These are phyloP conservation scores for Penicillium waksmanii DNA, from an alignment of 495 filamentous ascomycete species.

Conservation along the genomic window DNA sequence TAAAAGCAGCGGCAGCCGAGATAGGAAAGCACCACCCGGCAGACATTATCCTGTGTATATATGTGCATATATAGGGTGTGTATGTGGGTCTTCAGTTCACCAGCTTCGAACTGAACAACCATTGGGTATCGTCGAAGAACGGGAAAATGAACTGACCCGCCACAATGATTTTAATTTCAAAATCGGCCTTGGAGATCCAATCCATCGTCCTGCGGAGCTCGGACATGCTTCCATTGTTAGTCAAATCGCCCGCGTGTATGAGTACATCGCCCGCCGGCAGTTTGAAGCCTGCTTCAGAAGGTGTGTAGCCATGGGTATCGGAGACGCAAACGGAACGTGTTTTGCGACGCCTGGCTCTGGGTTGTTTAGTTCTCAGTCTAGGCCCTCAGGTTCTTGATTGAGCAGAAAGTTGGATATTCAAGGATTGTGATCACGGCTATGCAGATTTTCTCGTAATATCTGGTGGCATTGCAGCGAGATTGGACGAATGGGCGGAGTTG, in stretches of 20 bases:
- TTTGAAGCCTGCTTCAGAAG: conserved; percentile 53
- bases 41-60: too few relatives aligned
- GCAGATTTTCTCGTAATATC: conserved; percentile 2
- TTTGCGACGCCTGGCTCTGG: conserved; percentile 40
- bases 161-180: conserved; percentile 60
- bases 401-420: too few relatives aligned
- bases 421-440: conserved; percentile 5
- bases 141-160: conserved; percentile 48
- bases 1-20: too few relatives aligned
- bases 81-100: background rate
- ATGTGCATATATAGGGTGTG: conserved; percentile 3
- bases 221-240: conserved; percentile 56
- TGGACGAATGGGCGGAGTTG: conserved; percentile 13
- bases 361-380: conserved; percentile 3
- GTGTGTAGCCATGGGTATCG: conserved; percentile 62
- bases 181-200: conserved; percentile 61
- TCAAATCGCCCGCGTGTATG: conserved; percentile 64
- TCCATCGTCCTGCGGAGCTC: conserved; percentile 57
- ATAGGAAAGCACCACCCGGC: too few relatives aligned
- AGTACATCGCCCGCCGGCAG: conserved; percentile 62
- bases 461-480: background rate
- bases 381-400: background rate
- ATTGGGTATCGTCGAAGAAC: conserved; percentile 11
- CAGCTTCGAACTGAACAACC: background rate
- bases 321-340: conserved; percentile 64